Conservation (phyloP, 1,284 basidiomycete genomes). For the Apiotrichum mycotoxinovorans region DNA sequence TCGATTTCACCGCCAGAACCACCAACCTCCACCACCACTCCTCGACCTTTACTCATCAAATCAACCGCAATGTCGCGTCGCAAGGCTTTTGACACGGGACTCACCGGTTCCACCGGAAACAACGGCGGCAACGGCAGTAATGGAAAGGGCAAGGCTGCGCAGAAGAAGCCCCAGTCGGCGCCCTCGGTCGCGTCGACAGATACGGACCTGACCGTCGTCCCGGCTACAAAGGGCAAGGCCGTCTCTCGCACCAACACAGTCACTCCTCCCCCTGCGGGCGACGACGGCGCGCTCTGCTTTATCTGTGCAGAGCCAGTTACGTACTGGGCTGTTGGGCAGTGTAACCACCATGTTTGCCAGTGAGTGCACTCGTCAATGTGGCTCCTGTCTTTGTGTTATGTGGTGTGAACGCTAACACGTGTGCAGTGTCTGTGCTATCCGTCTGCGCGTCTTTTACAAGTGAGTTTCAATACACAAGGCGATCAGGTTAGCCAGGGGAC, state of each 20-base stretch:
- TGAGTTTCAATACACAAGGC: conserved; percentile 18
- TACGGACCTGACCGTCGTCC: not conserved
- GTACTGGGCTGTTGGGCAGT: conserved; percentile 82
- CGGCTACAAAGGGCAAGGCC: not conserved
- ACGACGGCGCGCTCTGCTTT: conserved; percentile 67
- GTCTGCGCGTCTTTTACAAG: conserved; percentile 92
- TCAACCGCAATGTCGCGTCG: conserved; percentile 39
- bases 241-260: not conserved
- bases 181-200: conserved; percentile 8
- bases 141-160: conserved; percentile 12
- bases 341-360: conserved; percentile 66
- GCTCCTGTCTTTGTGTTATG: not conserved
- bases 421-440: conserved; percentile 70
- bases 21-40: not conserved
- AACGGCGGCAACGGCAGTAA: conserved; percentile 8
- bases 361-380: conserved; percentile 32
- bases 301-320: conserved; percentile 95
- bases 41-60: not conserved
- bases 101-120: conserved; percentile 17
- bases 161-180: not conserved
- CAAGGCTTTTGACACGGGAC: conserved; percentile 33
- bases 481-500: not conserved
- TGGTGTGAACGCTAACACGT: conserved; percentile 60
- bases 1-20: not conserved
- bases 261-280: conserved; percentile 25